Conservation (phyloP, 129 eudicot species). For the Chrysanthemum lavandulifolium region DNA sequence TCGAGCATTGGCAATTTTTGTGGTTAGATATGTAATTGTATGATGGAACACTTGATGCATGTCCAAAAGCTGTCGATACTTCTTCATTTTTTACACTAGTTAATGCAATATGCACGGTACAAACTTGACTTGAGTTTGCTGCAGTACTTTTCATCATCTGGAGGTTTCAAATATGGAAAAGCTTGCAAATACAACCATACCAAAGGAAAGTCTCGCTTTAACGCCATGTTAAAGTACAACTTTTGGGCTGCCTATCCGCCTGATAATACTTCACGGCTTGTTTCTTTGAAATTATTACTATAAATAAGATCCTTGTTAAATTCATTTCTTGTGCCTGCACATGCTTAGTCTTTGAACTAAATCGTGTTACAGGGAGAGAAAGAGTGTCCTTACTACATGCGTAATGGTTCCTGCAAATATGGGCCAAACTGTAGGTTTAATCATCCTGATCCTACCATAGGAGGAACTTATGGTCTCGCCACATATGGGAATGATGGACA, state of each 20-base stretch:
- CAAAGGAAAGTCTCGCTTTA: conserved; percentile 40
- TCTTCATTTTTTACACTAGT: background rate
- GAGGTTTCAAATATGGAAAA: conserved; percentile 83
- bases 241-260: conserved; percentile 87
- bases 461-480: conserved; percentile 40
- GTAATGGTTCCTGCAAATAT: conserved; percentile 89
- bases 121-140: conserved; percentile 23
- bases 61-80: background rate
- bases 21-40: too few relatives aligned
- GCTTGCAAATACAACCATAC: conserved; percentile 74
- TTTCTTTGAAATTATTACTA: conserved; percentile 12
- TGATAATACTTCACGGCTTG: conserved; percentile 35
- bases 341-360: background rate
- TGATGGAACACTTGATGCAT: too few relatives aligned
- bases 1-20: too few relatives aligned
- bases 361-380: conserved; percentile 60
- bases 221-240: conserved; percentile 56
- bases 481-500: conserved; percentile 55
- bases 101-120: conserved; percentile 4
- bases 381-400: conserved; percentile 91
- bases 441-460: conserved; percentile 90
- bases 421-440: conserved; percentile 88
- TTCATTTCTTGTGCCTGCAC: too few relatives aligned
- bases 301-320: background rate
- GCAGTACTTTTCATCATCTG: conserved; percentile 79